Evolutionary conservation across 2,329 filamentous ascomycete species (phyloP).

Genomic region (Apiospora koreana): DNA sequence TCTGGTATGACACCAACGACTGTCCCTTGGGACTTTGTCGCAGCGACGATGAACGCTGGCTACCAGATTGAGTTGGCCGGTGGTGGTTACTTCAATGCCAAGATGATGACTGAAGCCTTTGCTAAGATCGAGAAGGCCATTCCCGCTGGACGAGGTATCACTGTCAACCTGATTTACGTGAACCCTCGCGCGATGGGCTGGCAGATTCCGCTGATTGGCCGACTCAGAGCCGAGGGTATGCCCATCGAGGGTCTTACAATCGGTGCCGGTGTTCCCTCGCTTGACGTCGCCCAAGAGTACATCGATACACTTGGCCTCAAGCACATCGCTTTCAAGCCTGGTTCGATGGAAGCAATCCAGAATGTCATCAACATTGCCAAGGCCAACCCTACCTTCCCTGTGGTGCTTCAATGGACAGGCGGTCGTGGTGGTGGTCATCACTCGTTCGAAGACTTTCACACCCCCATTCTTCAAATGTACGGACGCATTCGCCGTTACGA

Average conservation of each 20-base stretch:
- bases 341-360: slow-evolving; percentile 85
- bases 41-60: slow-evolving; percentile 91
- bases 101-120: slow-evolving; percentile 80
- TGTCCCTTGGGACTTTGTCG: slow-evolving; percentile 88
- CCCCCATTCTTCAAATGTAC: slow-evolving; percentile 90
- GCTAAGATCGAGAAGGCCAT: slow-evolving; percentile 83
- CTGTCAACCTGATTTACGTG: slow-evolving; percentile 88
- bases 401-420: slow-evolving; percentile 93
- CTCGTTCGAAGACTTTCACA: slow-evolving; percentile 94
- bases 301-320: slow-evolving; percentile 91
- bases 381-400: slow-evolving; percentile 91
- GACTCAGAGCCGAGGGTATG: slow-evolving; percentile 80
- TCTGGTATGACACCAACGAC: slow-evolving; percentile 93
- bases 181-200: slow-evolving; percentile 87
- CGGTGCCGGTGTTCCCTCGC: slow-evolving; percentile 89
- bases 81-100: slow-evolving; percentile 84
- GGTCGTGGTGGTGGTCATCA: slow-evolving; percentile 93
- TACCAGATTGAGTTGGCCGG: slow-evolving; percentile 91
- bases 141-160: slow-evolving; percentile 83
- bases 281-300: slow-evolving; percentile 91
- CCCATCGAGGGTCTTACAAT: slow-evolving; percentile 92
- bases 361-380: slow-evolving; percentile 90
- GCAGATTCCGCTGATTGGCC: slow-evolving; percentile 84
- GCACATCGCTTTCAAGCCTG: slow-evolving; percentile 93
- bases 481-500: slow-evolving; percentile 79